Conservation (phyloP, 2,329 filamentous ascomycete genomes). For the Pseudocercospora ulei region DNA sequence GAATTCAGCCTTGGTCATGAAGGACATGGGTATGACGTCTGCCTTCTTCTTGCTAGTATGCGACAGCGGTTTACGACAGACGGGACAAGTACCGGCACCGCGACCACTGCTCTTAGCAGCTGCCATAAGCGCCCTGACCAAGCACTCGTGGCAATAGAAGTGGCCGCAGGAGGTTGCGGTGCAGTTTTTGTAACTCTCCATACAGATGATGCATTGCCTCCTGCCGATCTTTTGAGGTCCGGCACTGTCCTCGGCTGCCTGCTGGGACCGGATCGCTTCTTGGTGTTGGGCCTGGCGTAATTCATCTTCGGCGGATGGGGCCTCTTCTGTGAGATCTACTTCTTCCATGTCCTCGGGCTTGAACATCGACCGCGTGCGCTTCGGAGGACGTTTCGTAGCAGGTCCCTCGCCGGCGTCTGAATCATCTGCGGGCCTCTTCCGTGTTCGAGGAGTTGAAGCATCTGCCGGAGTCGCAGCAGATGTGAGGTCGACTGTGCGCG, state of each 20-base stretch:
- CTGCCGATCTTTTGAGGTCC: constrained; percentile 36
- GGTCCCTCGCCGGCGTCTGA: constrained; percentile 10
- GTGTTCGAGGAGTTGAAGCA: constrained; percentile 6
- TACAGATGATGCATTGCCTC: constrained; percentile 54
- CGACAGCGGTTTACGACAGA: constrained; percentile 27
- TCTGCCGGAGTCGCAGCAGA: constrained; percentile 2
- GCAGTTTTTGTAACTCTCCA: constrained; percentile 52
- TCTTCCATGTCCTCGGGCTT: constrained; percentile 16
- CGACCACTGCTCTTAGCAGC: constrained; percentile 44
- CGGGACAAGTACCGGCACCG: constrained; percentile 41
- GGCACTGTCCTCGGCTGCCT: constrained; percentile 21
- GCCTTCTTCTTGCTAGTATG: constrained; percentile 19
- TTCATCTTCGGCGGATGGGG: constrained; percentile 31
- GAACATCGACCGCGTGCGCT: constrained; percentile 14
- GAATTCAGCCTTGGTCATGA: constrained; percentile 25
- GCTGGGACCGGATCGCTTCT: constrained; percentile 24
- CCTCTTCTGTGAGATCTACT: constrained; percentile 20
- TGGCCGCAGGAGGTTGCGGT: constrained; percentile 54
- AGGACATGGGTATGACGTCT: constrained; percentile 22
- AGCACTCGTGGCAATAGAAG: constrained; percentile 55
- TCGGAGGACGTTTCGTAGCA: constrained; percentile 15
- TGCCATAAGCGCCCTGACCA: constrained; percentile 51
- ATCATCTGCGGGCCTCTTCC: constrained; percentile 15
- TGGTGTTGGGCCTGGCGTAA: constrained; percentile 29
- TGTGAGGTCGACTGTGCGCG: constrained; percentile 19